Percentiles rank a stretch among this genome's conserved stretches.
These are phyloP conservation scores for Amauroascus verrucosus DNA, from an alignment of 2,329 filamentous ascomycete genomes.

Conservation along the genomic window DNA sequence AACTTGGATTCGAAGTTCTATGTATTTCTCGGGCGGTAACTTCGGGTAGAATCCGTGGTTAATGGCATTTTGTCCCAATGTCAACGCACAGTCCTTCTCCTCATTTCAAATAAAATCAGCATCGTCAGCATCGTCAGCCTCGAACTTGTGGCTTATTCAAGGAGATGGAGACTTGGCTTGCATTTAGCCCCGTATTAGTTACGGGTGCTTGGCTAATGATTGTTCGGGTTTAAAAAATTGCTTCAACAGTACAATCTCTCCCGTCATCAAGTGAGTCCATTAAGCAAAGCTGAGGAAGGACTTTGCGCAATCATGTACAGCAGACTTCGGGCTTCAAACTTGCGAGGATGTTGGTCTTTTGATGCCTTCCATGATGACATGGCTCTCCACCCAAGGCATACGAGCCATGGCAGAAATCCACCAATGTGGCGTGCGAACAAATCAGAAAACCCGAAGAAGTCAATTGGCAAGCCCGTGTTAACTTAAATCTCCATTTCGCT, in stretches of 20 bases:
- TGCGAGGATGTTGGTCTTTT: not conserved
- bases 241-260: not conserved
- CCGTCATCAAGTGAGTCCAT: not conserved
- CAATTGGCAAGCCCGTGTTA: not conserved
- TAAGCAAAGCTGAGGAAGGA: not conserved
- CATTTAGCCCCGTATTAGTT: constrained; percentile 1
- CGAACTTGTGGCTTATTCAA: constrained; percentile 2
- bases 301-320: not conserved
- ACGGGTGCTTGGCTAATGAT: not conserved
- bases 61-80: not conserved
- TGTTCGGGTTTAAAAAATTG: not conserved
- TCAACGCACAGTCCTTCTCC: not conserved
- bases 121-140: not conserved
- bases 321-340: not conserved
- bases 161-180: not conserved
- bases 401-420: not conserved
- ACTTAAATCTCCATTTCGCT: not conserved
- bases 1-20: too few relatives aligned
- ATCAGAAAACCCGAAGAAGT: not conserved
- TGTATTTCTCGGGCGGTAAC: not conserved
- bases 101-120: not conserved
- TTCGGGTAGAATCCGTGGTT: not conserved
- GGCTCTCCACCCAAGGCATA: not conserved
- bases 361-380: not conserved
- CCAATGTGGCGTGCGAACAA: not conserved